Evolutionary conservation across 352 stramenopile species (phyloP), one percentile per base, ranked within the genome.

Genomic region (Pythium phragmiticola): DNA sequence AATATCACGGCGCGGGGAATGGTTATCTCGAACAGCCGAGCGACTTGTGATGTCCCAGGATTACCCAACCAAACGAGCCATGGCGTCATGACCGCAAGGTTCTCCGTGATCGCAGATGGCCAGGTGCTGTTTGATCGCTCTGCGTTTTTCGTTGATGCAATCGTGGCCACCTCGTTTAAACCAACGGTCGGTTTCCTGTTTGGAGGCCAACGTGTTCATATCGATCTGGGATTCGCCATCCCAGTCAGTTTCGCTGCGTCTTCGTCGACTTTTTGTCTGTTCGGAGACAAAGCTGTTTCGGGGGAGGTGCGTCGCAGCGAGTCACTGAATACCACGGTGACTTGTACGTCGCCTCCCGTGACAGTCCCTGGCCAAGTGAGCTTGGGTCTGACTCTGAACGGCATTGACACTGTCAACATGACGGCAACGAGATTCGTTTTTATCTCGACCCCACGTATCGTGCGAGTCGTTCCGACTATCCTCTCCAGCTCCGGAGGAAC

Each of bases 321-420:
- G 6, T 46, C 54, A 4, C 41, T 11, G 3, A 49, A 7, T 17
- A 63, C 8, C n/a, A 21, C 12, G 2, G 23, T 63, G 17, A 26
- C 33, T 13, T 69, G 62, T 23, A 26, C 30, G 16, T 46, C 48
- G 12, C 62, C 62, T 21, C 26, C 55, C 14, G 12, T 17, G 1
- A 17, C n/a, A 26, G 19, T 26, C 1, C 39, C 47, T 19, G 48
- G 46, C 5, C 41, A 49, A n/a, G 54, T 64, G 28, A 16, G 6
- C 2, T 17, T 69, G 3, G 47, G 19, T 5, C 28, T 69, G 21
- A 64, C 47, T 42, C 55, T 69, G 8, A 69, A 69, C 23, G 56
- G 50, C 8, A 2, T 69, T 16, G 56, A 69, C 21, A 53, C 45
- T 28, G 65, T 69, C 49, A 54, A 39, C 21, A 13, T 45, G 0